phyloP scores from a whole-genome alignment of 2,329 filamentous ascomycete species.

The Hypoxylon sp. region DNA sequence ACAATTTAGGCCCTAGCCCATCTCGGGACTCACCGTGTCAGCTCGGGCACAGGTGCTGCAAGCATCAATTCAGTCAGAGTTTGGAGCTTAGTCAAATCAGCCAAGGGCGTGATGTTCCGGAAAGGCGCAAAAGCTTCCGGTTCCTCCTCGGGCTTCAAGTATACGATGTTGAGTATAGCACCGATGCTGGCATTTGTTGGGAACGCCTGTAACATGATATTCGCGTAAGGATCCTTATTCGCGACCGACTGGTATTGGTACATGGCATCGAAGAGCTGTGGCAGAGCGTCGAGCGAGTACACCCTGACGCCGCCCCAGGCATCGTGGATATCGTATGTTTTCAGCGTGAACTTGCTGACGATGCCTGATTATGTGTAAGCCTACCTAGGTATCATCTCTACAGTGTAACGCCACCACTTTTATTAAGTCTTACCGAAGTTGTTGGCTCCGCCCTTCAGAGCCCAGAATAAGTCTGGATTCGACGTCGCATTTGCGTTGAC shows the following conservation, averaged over 20 bases:
- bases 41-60: slow-evolving; percentile 39
- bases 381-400: slow-evolving; percentile 9
- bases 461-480: slow-evolving; percentile 49
- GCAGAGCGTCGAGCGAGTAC: slow-evolving; percentile 50
- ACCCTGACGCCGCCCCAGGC: slow-evolving; percentile 50
- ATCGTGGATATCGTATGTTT: slow-evolving; percentile 48
- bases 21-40: slow-evolving; percentile 40
- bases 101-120: slow-evolving; percentile 47
- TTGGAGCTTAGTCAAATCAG: slow-evolving; percentile 49
- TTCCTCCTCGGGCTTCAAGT: slow-evolving; percentile 49
- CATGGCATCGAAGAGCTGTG: slow-evolving; percentile 49
- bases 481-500: slow-evolving; percentile 47
- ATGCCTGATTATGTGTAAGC: slow-evolving; percentile 45
- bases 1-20: neutral
- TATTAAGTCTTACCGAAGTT: slow-evolving; percentile 49
- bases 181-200: slow-evolving; percentile 50
- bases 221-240: slow-evolving; percentile 53
- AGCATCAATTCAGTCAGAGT: slow-evolving; percentile 46
- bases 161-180: slow-evolving; percentile 51
- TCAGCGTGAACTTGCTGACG: slow-evolving; percentile 50
- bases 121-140: slow-evolving; percentile 51
- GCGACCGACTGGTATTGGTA: slow-evolving; percentile 48
- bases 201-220: slow-evolving; percentile 52
- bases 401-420: neutral
- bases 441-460: slow-evolving; percentile 51